phyloP scores from a whole-genome alignment of 768 basidiomycete genomes.

The Pleurotus sapidus region DNA sequence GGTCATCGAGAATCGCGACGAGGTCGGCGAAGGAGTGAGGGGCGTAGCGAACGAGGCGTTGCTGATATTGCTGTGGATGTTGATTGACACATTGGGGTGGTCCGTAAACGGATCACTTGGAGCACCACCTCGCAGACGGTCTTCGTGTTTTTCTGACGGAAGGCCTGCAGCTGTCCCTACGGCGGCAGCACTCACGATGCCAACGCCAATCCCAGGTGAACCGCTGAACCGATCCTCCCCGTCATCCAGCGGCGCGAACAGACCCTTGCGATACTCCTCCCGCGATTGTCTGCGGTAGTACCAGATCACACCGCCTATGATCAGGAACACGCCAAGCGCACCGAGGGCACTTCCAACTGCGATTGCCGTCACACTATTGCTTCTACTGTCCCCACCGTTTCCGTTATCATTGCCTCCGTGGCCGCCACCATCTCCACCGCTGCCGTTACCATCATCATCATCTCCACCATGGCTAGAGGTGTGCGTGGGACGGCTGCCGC shows the following conservation, averaged over 20 bases:
- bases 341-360: constrained; percentile 60
- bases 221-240: constrained; percentile 22
- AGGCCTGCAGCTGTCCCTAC: constrained; percentile 1
- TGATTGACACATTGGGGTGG: background rate
- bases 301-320: constrained; percentile 31
- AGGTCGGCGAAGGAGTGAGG: background rate
- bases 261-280: constrained; percentile 12
- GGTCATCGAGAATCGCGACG: background rate
- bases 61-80: constrained; percentile 3
- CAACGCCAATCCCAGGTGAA: constrained; percentile 1
- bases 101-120: background rate
- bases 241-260: constrained; percentile 18
- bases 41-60: constrained; percentile 4
- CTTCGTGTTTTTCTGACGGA: background rate
- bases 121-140: background rate
- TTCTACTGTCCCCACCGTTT: constrained; percentile 14
- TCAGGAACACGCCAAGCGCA: constrained; percentile 44
- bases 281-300: constrained; percentile 31
- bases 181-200: background rate
- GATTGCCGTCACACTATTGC: constrained; percentile 39
- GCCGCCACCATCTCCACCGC: constrained; percentile 10
- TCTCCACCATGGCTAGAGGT: constrained; percentile 10
- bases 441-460: constrained; percentile 6
- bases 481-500: constrained; percentile 14
- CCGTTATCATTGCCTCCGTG: constrained; percentile 18